Evolutionary conservation across 1,139 yeast genomes (phyloP).

Genomic region (Yamadazyma sp.): DNA sequence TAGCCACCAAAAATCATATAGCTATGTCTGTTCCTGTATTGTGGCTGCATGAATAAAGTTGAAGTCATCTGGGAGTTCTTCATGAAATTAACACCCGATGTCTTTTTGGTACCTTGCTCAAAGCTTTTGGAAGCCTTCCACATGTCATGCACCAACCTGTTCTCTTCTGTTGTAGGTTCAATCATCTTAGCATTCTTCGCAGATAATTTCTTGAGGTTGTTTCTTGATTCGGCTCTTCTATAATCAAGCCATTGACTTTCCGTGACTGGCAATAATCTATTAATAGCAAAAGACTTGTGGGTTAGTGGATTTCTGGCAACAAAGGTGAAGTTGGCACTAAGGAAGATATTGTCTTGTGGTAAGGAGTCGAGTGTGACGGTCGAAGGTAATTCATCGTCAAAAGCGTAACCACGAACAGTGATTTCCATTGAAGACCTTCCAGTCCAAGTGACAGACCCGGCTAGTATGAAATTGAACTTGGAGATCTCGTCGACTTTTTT

Average conservation of each 20-base stretch:
- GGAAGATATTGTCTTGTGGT: conserved; percentile 50
- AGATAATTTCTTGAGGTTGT: conserved; percentile 76
- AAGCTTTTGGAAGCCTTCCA: conserved; percentile 62
- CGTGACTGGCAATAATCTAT: conserved; percentile 70
- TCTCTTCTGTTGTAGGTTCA: conserved; percentile 74
- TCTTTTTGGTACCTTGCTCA: conserved; percentile 22
- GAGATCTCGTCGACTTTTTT: conserved; percentile 79
- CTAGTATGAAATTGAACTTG: conserved; percentile 73
- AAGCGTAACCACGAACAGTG: conserved; percentile 82
- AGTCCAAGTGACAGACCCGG: conserved; percentile 91
- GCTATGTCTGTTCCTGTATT: conserved; percentile 89
- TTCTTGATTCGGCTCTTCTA: conserved; percentile 85
- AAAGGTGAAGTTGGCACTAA: conserved; percentile 90
- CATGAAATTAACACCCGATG: conserved; percentile 60
- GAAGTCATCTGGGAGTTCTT: conserved; percentile 67
- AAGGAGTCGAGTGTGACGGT: conserved; percentile 46
- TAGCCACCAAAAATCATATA: conserved; percentile 96
- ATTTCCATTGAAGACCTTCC: conserved; percentile 96
- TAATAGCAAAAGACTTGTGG: conserved; percentile 82
- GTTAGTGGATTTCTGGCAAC: conserved; percentile 93
- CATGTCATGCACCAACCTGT: conserved; percentile 70
- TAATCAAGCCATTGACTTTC: conserved; percentile 81
- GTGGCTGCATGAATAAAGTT: conserved; percentile 92
- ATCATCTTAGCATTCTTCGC: conserved; percentile 62
- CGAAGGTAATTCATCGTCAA: conserved; percentile 49